Evolutionary conservation across 2,329 filamentous ascomycete species (phyloP).

Genomic region (Phaeophleospora eucalypticola): DNA sequence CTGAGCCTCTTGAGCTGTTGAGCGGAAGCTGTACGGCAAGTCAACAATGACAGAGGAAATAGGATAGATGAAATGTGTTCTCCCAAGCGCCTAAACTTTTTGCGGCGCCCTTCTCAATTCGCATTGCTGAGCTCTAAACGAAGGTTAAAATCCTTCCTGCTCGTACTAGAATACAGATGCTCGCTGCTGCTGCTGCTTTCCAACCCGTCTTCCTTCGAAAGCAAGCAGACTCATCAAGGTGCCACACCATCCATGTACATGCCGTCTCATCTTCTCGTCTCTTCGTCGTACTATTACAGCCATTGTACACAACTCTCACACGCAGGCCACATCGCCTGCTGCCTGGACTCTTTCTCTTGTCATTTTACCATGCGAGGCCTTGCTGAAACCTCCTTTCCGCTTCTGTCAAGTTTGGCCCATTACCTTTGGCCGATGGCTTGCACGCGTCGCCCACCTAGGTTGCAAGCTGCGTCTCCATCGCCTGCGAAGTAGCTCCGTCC

Average conservation of each 20-base stretch:
- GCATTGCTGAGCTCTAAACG: background rate
- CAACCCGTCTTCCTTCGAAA: background rate
- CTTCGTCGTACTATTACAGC: slow-evolving; percentile 1
- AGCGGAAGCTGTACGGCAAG: too few species aligned
- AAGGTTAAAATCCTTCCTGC: background rate
- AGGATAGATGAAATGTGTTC: background rate
- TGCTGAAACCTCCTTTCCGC: background rate
- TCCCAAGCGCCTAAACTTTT: background rate
- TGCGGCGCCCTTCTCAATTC: background rate
- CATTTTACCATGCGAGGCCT: background rate
- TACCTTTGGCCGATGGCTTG: background rate
- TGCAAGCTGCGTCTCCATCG: slow-evolving; percentile 6
- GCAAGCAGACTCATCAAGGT: background rate
- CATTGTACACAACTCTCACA: background rate
- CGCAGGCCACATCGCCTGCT: background rate
- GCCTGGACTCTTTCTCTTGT: background rate
- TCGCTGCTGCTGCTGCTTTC: background rate
- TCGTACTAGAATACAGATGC: background rate
- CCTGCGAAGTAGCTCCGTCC: slow-evolving; percentile 1
- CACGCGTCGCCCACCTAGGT: background rate
- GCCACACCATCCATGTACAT: background rate
- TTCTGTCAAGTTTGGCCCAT: background rate
- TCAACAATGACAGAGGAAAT: too few species aligned
- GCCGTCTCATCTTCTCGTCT: background rate
- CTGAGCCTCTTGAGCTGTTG: too few species aligned